phyloP scores from a whole-genome alignment of 768 basidiomycete genomes.

The Pleurotus tuber-regium region DNA sequence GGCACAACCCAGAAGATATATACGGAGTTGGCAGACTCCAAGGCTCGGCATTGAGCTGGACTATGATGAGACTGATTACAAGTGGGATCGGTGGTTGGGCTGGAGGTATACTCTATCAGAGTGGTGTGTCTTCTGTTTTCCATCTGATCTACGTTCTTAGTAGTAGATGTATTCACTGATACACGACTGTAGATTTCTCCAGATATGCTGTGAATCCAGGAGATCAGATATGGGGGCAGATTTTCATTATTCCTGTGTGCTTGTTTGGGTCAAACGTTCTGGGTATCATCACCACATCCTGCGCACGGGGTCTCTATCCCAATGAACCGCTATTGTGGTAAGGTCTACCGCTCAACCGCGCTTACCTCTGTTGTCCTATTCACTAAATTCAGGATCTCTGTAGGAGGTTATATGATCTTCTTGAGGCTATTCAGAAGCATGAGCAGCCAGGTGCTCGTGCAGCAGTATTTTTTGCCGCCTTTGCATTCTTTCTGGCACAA shows the following conservation, averaged over 20 bases:
- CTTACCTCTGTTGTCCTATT: not conserved
- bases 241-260: slow-evolving; percentile 28
- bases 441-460: slow-evolving; percentile 25
- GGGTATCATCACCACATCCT: slow-evolving; percentile 28
- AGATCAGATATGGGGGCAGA: slow-evolving; percentile 28
- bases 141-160: no score
- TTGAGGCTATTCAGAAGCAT: slow-evolving; percentile 27
- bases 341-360: not conserved
- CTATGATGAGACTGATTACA: slow-evolving; percentile 28
- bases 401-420: slow-evolving; percentile 30
- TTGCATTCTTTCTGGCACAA: slow-evolving; percentile 29
- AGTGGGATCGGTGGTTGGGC: slow-evolving; percentile 31
- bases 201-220: slow-evolving; percentile 28
- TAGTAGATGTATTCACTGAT: no score
- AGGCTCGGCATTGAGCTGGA: slow-evolving; percentile 24
- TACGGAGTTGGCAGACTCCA: slow-evolving; percentile 21
- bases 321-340: slow-evolving; percentile 28
- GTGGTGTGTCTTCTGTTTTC: slow-evolving; percentile 14
- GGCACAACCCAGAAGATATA: slow-evolving; percentile 23
- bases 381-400: not conserved
- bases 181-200: slow-evolving; percentile 24
- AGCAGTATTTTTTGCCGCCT: slow-evolving; percentile 29
- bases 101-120: slow-evolving; percentile 25
- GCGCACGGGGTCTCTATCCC: slow-evolving; percentile 27
- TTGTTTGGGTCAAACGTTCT: slow-evolving; percentile 28